Evolutionary conservation across 1,284 basidiomycete genomes (phyloP), one percentile per base, ranked within the genome.

Genomic region (Serendipita sp.): DNA sequence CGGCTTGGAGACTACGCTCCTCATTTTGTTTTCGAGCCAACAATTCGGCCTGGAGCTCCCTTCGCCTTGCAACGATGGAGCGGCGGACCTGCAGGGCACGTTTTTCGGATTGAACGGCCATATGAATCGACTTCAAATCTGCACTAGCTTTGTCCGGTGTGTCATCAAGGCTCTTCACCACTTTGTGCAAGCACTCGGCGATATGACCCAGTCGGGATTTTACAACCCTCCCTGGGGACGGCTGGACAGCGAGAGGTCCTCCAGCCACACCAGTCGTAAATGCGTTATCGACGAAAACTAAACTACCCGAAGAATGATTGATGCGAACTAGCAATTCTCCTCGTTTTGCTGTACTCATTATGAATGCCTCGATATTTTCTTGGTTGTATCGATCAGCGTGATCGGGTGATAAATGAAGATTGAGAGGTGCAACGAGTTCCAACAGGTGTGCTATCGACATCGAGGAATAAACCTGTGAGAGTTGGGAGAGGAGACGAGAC

Each of bases 401-500:
- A n/a, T 78, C 79, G 13, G 63, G 49, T 2, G 63, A 53, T 22
- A 63, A 50, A 42, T 62, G 60, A 13, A 42, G 61, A 60, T 82
- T 81, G 60, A 94, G 79, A 0, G 92, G 89, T 17, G 79, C 78
- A 66, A 90, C 85, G 66, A 97, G 83, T 38, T 84, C 79, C 61
- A 91, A 79, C 47, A 96, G 78, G 68, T 85, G 84, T 65, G 76
- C 76, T 65, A 95, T 83, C 69, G 87, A 88, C 77, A 99, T 87
- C 8, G 88, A 87, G 60, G 88, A 88, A 76, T 99, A 98, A 17
- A 99, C 90, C 72, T 98, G 90, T 4, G 91, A 89, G 62, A 98
- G 85, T 74, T 96, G 92, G 63, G 87, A 87, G 68, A 99, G 86
- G n/a, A 99, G 82, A 42, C 93, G 88, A 3, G 93, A 93, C 66